A percentile compares a stretch with the other conserved stretches of the same genome.
phyloP scores from a whole-genome alignment of 225 moss, liverwort and hornwort genomes.

The Antitrichia curtipendula region DNA sequence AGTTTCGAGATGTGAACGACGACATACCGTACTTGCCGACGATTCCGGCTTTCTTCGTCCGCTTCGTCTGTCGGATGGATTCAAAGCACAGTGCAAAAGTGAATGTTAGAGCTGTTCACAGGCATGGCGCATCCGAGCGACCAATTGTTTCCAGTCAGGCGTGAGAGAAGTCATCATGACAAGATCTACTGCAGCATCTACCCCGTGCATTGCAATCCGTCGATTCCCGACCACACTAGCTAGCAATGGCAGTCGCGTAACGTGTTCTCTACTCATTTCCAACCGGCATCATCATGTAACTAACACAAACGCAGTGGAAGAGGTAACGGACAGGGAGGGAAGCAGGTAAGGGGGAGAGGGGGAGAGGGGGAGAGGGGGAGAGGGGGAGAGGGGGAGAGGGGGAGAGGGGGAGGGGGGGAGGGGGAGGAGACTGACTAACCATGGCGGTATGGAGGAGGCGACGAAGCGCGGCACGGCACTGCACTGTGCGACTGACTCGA shows the following conservation, averaged over 20 bases:
- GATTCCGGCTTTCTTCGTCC: constrained; percentile 71
- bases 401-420: background rate
- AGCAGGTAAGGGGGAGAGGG: background rate
- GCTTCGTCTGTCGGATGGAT: constrained; percentile 38
- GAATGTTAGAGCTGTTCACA: background rate
- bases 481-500: background rate
- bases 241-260: background rate
- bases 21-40: constrained; percentile 65
- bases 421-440: background rate
- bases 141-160: background rate
- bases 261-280: background rate
- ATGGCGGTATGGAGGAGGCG: background rate
- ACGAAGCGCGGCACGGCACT: background rate
- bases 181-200: background rate
- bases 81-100: background rate
- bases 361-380: background rate
- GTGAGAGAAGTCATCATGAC: too few species aligned
- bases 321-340: background rate
- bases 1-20: background rate
- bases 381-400: background rate
- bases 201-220: background rate
- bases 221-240: background rate
- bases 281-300: background rate
- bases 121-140: background rate
- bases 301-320: background rate